These are phyloP conservation scores for Rhododendron henanense DNA, from an alignment of 148 eudicot species.

Conservation along the genomic window DNA sequence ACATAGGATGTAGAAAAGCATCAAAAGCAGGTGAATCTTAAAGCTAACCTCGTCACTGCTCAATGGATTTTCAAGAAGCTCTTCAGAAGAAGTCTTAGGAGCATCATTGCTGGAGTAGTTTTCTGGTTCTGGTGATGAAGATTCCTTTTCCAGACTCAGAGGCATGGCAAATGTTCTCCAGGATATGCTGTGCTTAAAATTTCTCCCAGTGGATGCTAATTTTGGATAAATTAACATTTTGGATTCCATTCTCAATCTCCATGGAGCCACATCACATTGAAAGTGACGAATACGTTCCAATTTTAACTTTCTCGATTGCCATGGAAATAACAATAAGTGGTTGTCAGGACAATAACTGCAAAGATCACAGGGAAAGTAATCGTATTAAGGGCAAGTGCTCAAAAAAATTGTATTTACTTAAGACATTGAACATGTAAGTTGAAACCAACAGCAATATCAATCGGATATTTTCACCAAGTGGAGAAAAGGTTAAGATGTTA, in stretches of 20 bases:
- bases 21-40: background rate
- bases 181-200: slow-evolving; percentile 9
- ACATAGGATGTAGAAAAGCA: background rate
- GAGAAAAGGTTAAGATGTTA: background rate
- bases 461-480: background rate
- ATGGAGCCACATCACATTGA: slow-evolving; percentile 29
- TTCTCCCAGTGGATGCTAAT: slow-evolving; percentile 20
- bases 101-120: slow-evolving; percentile 25
- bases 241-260: slow-evolving; percentile 18
- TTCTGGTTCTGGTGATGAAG: slow-evolving; percentile 35
- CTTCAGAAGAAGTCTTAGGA: slow-evolving; percentile 26
- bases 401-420: background rate
- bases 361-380: background rate
- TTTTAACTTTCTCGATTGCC: slow-evolving; percentile 28
- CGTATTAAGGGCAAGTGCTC: background rate
- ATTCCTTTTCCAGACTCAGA: slow-evolving; percentile 44
- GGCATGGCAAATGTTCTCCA: slow-evolving; percentile 37
- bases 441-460: background rate
- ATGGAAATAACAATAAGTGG: slow-evolving; percentile 26
- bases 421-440: background rate
- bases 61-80: slow-evolving; percentile 31
- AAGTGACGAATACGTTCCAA: slow-evolving; percentile 12
- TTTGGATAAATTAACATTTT: slow-evolving; percentile 21
- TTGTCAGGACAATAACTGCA: slow-evolving; percentile 49
- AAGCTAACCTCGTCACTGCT: slow-evolving; percentile 49